A percentile compares a stretch with the other conserved stretches of the same genome.
phyloP scores from a whole-genome alignment of 768 basidiomycete genomes.

The Steccherinum ochraceum region DNA sequence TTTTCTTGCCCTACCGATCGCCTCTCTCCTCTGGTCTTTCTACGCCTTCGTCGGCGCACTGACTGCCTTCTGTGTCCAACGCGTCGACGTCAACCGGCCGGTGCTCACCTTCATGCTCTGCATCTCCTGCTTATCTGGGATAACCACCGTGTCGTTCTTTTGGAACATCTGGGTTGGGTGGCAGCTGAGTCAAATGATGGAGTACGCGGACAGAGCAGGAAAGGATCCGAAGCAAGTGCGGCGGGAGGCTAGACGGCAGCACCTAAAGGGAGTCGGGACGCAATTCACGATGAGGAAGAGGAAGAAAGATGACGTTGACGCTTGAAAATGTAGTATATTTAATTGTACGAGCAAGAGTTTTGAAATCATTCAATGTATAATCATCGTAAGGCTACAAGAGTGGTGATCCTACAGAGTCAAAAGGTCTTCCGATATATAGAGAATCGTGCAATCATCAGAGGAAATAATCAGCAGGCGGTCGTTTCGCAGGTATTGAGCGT shows the following conservation, averaged over 20 bases:
- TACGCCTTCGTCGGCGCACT: constrained; percentile 18
- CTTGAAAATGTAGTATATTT: too few relatives aligned
- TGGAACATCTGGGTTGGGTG: constrained; percentile 19
- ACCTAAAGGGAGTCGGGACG: neutral
- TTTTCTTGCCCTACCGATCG: constrained; percentile 19
- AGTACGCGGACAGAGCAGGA: constrained; percentile 7
- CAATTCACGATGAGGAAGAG: neutral
- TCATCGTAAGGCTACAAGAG: too few relatives aligned
- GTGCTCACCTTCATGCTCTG: constrained; percentile 11
- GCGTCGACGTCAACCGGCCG: constrained; percentile 3
- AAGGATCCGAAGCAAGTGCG: neutral
- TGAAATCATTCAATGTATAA: too few relatives aligned
- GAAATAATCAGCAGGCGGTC: constrained; percentile 86
- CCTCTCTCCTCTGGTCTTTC: constrained; percentile 19
- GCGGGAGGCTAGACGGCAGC: neutral
- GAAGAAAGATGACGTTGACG: too few relatives aligned
- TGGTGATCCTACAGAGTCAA: too few relatives aligned
- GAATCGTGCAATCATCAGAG: too few relatives aligned
- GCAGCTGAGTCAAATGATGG: constrained; percentile 1
- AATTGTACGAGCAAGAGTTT: too few relatives aligned
- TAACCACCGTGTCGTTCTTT: constrained; percentile 16
- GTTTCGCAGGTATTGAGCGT: constrained; percentile 73
- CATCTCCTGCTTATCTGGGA: constrained; percentile 6
- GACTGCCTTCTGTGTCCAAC: constrained; percentile 15
- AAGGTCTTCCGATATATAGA: too few relatives aligned